These are phyloP conservation scores for Plantago elongata DNA, from an alignment of 257 asterid genomes.

Conservation along the genomic window DNA sequence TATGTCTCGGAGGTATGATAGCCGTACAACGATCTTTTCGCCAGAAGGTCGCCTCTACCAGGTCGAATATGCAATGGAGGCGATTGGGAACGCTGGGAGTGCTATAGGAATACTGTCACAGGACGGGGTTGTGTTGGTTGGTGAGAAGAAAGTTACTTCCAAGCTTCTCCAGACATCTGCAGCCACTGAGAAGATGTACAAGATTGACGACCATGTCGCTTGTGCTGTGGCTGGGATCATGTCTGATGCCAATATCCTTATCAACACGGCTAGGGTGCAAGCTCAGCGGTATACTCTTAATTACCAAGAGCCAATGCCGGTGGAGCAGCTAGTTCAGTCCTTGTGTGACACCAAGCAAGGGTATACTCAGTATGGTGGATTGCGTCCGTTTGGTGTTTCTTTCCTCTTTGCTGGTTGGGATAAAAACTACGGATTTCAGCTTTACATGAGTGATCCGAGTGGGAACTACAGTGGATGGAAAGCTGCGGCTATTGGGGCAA, in stretches of 20 bases:
- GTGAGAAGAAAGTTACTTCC: conserved; percentile 88
- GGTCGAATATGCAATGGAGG: conserved; percentile 97
- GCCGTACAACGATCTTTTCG: conserved; percentile 93
- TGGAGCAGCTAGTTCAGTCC: conserved; percentile 89
- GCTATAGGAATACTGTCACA: conserved; percentile 78
- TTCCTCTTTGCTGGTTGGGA: conserved; percentile 97
- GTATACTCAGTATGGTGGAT: conserved; percentile 91
- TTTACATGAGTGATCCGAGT: conserved; percentile 94
- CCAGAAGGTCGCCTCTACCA: conserved; percentile 95
- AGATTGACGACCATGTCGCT: conserved; percentile 91
- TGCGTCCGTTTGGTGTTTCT: conserved; percentile 93
- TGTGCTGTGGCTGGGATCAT: conserved; percentile 95
- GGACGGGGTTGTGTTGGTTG: conserved; percentile 85
- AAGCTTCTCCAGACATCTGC: conserved; percentile 87
- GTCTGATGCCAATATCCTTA: conserved; percentile 95
- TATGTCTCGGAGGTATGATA: conserved; percentile 91
- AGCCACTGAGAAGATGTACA: conserved; percentile 86
- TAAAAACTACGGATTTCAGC: conserved; percentile 88
- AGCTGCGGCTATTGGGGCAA: conserved; percentile 92
- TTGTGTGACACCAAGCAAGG: conserved; percentile 93
- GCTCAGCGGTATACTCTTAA: conserved; percentile 81
- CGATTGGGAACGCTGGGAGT: conserved; percentile 94
- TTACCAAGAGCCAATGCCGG: conserved; percentile 95
- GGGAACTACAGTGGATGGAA: conserved; percentile 95
- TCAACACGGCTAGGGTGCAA: conserved; percentile 88